A percentile compares a stretch with the other conserved stretches of the same genome.
phyloP scores from a whole-genome alignment of 331 rosid species.

The Saraca asoca region DNA sequence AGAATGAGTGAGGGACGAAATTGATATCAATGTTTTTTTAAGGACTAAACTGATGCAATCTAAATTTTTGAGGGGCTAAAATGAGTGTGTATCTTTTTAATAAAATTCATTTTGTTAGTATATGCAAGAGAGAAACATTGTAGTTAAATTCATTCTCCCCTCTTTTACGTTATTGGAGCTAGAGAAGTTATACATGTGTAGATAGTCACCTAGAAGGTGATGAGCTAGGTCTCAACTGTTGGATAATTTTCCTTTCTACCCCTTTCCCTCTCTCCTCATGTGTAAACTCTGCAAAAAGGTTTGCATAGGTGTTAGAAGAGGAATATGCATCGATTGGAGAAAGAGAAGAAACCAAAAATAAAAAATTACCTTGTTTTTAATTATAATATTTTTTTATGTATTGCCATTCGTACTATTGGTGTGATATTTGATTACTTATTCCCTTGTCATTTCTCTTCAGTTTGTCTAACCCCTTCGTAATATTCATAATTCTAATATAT shows the following conservation, averaged over 20 bases:
- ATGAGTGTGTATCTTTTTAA: no score
- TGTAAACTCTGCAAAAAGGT: slow-evolving; percentile 17
- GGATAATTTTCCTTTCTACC: not conserved
- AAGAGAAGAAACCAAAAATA: no score
- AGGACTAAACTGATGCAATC: no score
- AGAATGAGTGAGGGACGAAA: no score
- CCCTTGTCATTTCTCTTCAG: not conserved
- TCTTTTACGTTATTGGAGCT: not conserved
- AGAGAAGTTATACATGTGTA: slow-evolving; percentile 4
- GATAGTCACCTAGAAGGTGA: no score
- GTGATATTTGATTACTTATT: slow-evolving; percentile 18
- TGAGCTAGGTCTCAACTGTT: slow-evolving; percentile 3
- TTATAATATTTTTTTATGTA: no score
- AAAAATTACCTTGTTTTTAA: no score
- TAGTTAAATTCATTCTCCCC: not conserved
- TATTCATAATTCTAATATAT: slow-evolving; percentile 8
- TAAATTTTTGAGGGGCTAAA: no score
- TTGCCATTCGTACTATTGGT: slow-evolving; percentile 20
- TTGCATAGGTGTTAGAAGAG: no score
- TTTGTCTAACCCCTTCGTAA: slow-evolving; percentile 7
- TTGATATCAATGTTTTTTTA: no score
- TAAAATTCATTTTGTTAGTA: not conserved
- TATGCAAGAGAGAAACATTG: slow-evolving; percentile 14
- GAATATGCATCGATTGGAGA: no score
- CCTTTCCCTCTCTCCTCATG: not conserved